Percentiles rank a stretch among this genome's conserved stretches.
These are phyloP conservation scores for Biscutella laevigata DNA, from an alignment of 441 rosid genomes.

Conservation along the genomic window DNA sequence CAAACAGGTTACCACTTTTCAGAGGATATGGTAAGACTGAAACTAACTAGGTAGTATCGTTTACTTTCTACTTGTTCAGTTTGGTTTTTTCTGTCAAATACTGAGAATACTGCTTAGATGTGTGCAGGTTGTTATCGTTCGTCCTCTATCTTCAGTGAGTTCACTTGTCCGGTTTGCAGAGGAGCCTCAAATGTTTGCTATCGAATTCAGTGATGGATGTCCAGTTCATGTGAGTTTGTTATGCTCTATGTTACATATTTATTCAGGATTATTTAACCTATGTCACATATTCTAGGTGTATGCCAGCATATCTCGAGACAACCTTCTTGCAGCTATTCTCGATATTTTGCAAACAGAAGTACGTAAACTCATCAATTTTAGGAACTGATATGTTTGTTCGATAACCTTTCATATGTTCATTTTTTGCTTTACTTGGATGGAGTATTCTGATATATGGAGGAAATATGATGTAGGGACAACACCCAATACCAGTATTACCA, in stretches of 20 bases:
- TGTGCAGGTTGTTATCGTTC: slow-evolving; percentile 97
- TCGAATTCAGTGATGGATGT: slow-evolving; percentile 95
- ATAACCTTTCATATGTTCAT: slow-evolving; percentile 1
- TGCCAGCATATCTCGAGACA: slow-evolving; percentile 96
- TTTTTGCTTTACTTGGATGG: not conserved
- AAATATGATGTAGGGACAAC: slow-evolving; percentile 56
- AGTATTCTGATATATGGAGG: slow-evolving; percentile 9
- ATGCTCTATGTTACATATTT: slow-evolving; percentile 11
- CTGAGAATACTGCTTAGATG: slow-evolving; percentile 84
- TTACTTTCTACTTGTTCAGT: slow-evolving; percentile 4
- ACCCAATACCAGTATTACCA: slow-evolving; percentile 80
- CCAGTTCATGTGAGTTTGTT: slow-evolving; percentile 82
- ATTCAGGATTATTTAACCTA: slow-evolving; percentile 27
- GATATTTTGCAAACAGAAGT: slow-evolving; percentile 97
- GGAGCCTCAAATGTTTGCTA: slow-evolving; percentile 99
- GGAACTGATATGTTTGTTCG: slow-evolving; percentile 18
- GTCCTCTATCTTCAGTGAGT: slow-evolving; percentile 83
- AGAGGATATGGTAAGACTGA: slow-evolving; percentile 1
- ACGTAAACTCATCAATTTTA: slow-evolving; percentile 41
- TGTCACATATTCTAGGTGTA: slow-evolving; percentile 55
- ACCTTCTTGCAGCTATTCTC: slow-evolving; percentile 90
- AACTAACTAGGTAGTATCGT: slow-evolving; percentile 6
- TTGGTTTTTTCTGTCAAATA: slow-evolving; percentile 38
- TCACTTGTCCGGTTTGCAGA: slow-evolving; percentile 95
- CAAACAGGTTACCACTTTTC: not conserved